Base-by-base conservation (phyloP, 225 moss, liverwort and hornwort species). In the Bryum argenteum region DNA sequence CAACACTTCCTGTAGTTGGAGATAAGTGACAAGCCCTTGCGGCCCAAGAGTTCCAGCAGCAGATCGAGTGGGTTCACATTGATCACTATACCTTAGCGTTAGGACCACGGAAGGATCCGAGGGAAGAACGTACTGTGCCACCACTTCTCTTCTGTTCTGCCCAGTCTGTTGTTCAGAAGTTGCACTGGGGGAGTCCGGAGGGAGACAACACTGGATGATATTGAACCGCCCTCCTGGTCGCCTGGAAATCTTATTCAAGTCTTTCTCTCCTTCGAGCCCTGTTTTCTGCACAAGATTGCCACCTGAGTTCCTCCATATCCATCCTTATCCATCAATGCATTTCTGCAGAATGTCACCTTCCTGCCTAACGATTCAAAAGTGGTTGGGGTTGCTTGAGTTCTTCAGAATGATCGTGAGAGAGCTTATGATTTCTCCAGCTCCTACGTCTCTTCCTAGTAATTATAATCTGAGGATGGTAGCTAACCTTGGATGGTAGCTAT, bases 161-260 rank as follows among this genome's bases (percentile, higher is more conserved):
- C 48, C 47, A 54, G n/a, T 58, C 58, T 65, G 74, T 41, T 75
- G 71, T 74, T 71, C 63, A 43, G 62, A 61, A 8, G 24, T 53
- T 40, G 23, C 48, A 3, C 16, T 45, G 13, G 63, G 57, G 54
- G 26, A 66, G 20, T 71, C 52, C 44, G 70, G 73, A 63, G 58
- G 28, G 11, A 82, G 62, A 73, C 67, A 83, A 71, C 71, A 81
- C 11, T 79, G 88, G 55, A 95, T 82, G 37, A 95, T 78, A 81
- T 91, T 85, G 82, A 90, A 92, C 55, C 92, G 87, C 56, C 95
- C 95, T 69, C 68, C 86, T 61, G 92, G 90, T 74, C 90, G 84
- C 79, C 95, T 80, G 33, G 95, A 92, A 28, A 95, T 69, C 66
- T 82, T 82, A 43, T 67, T 51, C 61, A 89, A 77, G 64, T 81